These are phyloP conservation scores for Themeda triandra DNA, from an alignment of 176 grass and related monocot genomes.

Conservation along the genomic window DNA sequence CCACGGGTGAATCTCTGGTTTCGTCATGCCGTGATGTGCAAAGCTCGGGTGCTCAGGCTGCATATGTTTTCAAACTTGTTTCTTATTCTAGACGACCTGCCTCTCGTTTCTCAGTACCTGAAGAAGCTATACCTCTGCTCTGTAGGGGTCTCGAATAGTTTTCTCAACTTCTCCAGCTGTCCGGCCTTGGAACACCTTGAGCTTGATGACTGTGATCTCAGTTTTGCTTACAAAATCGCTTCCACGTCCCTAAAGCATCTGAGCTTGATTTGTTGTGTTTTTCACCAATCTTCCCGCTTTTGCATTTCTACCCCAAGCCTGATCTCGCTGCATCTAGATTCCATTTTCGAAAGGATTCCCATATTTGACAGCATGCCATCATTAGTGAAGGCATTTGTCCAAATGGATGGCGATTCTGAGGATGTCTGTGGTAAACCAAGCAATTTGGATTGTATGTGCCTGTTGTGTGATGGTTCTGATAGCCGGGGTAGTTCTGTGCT, in stretches of 20 bases:
- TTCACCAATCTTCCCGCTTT: background rate
- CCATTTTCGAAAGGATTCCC: background rate
- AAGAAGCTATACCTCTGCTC: background rate
- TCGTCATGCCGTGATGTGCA: no score
- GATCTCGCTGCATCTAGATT: background rate
- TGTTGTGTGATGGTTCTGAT: background rate
- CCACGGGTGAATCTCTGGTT: no score
- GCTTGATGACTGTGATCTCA: background rate
- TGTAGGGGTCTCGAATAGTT: background rate
- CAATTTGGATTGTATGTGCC: background rate
- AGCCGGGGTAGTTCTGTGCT: background rate
- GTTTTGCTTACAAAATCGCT: background rate
- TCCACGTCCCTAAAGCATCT: background rate
- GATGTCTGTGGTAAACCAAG: background rate
- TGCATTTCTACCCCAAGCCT: background rate
- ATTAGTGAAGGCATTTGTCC: background rate
- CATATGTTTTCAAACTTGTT: no score
- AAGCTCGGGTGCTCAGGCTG: no score
- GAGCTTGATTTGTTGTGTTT: background rate
- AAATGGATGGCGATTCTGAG: rapidly evolving
- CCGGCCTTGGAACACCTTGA: background rate
- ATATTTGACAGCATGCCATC: background rate
- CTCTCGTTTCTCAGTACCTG: background rate
- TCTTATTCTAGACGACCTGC: background rate
- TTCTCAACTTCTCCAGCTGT: background rate